Evolutionary conservation across 2,329 filamentous ascomycete genomes (phyloP).

Genomic region (Exutisphaerella laricina): DNA sequence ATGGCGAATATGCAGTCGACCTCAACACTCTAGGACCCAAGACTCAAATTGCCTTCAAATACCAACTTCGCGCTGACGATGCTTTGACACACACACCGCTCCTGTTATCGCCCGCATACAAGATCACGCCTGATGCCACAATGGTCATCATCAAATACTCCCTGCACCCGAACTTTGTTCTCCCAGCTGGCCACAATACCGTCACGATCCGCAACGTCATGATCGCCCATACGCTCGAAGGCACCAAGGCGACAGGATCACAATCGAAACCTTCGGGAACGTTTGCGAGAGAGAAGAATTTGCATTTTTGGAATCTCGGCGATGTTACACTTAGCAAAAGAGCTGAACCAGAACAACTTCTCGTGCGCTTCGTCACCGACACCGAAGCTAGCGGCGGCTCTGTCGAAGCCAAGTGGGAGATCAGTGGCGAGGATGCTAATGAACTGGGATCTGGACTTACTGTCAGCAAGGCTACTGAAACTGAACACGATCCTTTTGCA

Average conservation of each 20-base stretch:
- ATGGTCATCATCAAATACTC: conserved; percentile 80
- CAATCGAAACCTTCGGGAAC: conserved; percentile 77
- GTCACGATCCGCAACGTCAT: conserved; percentile 68
- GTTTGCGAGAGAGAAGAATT: conserved; percentile 67
- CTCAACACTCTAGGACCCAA: conserved; percentile 58
- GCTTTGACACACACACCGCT: conserved; percentile 59
- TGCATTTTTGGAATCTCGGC: conserved; percentile 75
- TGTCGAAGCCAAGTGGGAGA: conserved; percentile 80
- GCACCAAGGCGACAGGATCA: conserved; percentile 57
- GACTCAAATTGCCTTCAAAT: conserved; percentile 82
- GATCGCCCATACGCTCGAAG: conserved; percentile 64
- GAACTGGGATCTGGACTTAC: conserved; percentile 60
- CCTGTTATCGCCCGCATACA: conserved; percentile 71
- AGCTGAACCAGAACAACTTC: conserved; percentile 62
- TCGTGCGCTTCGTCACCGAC: conserved; percentile 75
- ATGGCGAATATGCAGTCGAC: conserved; percentile 76
- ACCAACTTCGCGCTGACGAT: conserved; percentile 71
- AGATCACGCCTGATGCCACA: conserved; percentile 76
- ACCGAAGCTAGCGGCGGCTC: conserved; percentile 65
- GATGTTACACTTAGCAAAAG: conserved; percentile 63
- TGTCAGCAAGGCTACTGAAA: conserved; percentile 42
- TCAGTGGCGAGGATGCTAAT: conserved; percentile 46
- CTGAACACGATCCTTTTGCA: conserved; percentile 64
- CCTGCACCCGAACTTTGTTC: conserved; percentile 65
- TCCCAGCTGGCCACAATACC: conserved; percentile 38